Evolutionary conservation across 2,329 filamentous ascomycete species (phyloP).

Genomic region (Xylariales sp.): DNA sequence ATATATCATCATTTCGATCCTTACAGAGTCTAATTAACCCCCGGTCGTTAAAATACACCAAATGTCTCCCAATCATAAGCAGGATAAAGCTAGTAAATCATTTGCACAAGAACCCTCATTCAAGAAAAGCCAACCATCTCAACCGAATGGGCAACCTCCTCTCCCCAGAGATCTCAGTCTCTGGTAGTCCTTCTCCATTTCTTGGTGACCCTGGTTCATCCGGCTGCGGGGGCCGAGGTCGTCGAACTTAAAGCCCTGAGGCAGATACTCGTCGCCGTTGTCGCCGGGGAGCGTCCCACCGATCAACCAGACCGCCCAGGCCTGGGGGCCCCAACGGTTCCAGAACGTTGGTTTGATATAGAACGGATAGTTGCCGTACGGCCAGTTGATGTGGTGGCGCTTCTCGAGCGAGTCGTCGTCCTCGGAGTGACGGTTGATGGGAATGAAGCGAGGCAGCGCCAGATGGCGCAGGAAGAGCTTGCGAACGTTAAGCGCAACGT

Average conservation of each 20-base stretch:
- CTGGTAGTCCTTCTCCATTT: slow-evolving; percentile 35
- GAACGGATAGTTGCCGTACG: slow-evolving; percentile 61
- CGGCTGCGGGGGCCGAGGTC: slow-evolving; percentile 60
- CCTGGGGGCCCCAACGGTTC: slow-evolving; percentile 59
- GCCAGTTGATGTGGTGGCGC: slow-evolving; percentile 38
- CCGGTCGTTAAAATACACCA: too few species aligned
- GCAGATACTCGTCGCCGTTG: slow-evolving; percentile 31
- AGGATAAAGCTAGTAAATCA: too few species aligned
- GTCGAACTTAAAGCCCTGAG: slow-evolving; percentile 48
- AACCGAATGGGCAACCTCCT: slow-evolving; percentile 24
- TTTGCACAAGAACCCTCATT: too few species aligned
- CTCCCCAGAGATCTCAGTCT: slow-evolving; percentile 25
- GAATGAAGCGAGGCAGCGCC: slow-evolving; percentile 49
- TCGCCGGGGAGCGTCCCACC: slow-evolving; percentile 44
- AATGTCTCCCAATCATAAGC: too few species aligned
- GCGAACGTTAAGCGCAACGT: slow-evolving; percentile 45
- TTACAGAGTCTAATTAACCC: too few species aligned
- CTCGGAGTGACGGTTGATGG: slow-evolving; percentile 34
- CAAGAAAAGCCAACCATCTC: too few species aligned
- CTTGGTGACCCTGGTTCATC: slow-evolving; percentile 46
- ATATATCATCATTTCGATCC: too few species aligned
- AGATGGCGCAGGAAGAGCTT: slow-evolving; percentile 55
- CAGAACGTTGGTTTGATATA: slow-evolving; percentile 57
- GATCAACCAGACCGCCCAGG: slow-evolving; percentile 38
- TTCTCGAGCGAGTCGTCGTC: slow-evolving; percentile 46